These are phyloP conservation scores for Colletotrichum sp. DNA, from an alignment of 2,329 filamentous ascomycete genomes.

Conservation along the genomic window DNA sequence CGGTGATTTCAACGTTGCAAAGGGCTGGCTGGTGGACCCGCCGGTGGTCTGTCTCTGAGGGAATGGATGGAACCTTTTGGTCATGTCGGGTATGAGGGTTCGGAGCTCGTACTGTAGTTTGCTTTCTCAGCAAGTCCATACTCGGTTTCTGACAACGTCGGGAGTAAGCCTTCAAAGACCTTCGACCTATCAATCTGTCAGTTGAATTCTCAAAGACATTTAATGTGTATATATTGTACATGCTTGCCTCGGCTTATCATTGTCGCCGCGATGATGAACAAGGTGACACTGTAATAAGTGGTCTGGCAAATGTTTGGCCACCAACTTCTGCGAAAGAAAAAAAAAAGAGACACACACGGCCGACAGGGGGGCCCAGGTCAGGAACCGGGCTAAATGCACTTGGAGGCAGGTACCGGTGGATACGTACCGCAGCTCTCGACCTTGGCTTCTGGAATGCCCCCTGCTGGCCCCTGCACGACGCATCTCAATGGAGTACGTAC, in stretches of 20 bases:
- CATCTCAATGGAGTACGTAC: neutral
- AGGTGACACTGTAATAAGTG: neutral
- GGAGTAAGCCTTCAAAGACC: neutral
- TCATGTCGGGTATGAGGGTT: neutral
- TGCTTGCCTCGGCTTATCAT: neutral
- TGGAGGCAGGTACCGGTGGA: conserved; percentile 16
- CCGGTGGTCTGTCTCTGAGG: neutral
- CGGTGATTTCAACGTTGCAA: conserved; percentile 19
- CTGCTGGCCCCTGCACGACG: conserved; percentile 13
- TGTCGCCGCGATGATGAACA: neutral
- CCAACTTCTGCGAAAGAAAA: neutral
- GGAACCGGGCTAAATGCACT: conserved; percentile 4
- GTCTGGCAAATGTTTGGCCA: neutral
- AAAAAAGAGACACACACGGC: neutral
- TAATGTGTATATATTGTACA: neutral
- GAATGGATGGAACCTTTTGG: neutral
- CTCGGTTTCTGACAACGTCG: neutral
- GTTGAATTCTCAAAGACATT: neutral
- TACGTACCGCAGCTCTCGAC: conserved; percentile 5
- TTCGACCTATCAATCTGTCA: neutral
- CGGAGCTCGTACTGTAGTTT: neutral
- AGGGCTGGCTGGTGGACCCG: conserved; percentile 8
- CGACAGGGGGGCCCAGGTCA: neutral
- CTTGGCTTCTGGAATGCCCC: conserved; percentile 17
- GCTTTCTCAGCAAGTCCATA: neutral